A percentile compares a stretch with the other conserved stretches of the same genome.
These are phyloP conservation scores for Sclerotinia sclerotiorum DNA, from an alignment of 2,329 filamentous ascomycete species.

Conservation along the genomic window DNA sequence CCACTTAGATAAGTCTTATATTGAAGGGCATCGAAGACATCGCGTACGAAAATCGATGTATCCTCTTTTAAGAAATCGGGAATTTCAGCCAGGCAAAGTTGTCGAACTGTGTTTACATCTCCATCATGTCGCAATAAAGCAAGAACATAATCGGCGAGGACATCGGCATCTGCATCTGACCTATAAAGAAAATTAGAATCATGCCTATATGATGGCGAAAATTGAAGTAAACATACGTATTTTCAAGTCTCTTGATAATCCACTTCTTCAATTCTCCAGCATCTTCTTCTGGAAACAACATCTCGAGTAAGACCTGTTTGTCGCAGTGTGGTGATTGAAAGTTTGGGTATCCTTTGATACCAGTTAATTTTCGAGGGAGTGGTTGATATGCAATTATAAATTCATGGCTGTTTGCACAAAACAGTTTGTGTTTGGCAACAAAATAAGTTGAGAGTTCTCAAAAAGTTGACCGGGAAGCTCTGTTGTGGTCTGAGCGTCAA, in stretches of 20 bases:
- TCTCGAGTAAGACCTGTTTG: conserved; percentile 39
- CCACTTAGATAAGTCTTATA: conserved; percentile 61
- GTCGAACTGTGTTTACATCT: conserved; percentile 60
- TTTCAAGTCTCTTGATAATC: conserved; percentile 75
- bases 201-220: conserved; percentile 27
- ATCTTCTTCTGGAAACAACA: conserved; percentile 65
- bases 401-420: conserved; percentile 10
- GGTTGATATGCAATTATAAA: conserved; percentile 4
- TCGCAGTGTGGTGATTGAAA: neutral
- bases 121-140: conserved; percentile 72
- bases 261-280: conserved; percentile 67
- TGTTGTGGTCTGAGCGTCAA: conserved; percentile 6
- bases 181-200: conserved; percentile 44
- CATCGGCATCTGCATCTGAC: conserved; percentile 76
- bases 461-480: conserved; percentile 13
- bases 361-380: neutral
- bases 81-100: conserved; percentile 69
- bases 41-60: conserved; percentile 63
- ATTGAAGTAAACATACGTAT: conserved; percentile 56
- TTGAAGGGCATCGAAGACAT: conserved; percentile 66
- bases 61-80: conserved; percentile 73
- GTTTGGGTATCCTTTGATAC: neutral
- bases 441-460: conserved; percentile 5
- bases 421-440: neutral
- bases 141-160: conserved; percentile 82